phyloP scores from a whole-genome alignment of 345 rosid species.

The Acer campestre region DNA sequence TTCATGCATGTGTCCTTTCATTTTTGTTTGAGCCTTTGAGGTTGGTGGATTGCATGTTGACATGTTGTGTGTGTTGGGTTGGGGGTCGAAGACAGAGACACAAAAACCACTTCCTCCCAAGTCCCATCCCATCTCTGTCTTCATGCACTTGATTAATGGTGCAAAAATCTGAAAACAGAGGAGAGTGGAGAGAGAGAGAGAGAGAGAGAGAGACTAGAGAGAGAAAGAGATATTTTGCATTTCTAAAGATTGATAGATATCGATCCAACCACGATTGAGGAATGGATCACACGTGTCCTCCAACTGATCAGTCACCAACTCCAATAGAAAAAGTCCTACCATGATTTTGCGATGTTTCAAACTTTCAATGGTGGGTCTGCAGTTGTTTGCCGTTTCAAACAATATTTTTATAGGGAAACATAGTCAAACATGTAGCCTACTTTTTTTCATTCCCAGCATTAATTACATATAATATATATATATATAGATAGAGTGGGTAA shows the following conservation, averaged over 20 bases:
- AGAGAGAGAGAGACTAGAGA: background rate
- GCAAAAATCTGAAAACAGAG: background rate
- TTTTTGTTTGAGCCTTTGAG: background rate
- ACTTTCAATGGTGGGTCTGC: no score
- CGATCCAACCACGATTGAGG: slow-evolving; percentile 11
- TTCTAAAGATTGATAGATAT: background rate
- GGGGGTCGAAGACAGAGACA: slow-evolving; percentile 10
- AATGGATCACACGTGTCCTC: slow-evolving; percentile 16
- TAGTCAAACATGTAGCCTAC: no score
- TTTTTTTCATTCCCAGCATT: no score
- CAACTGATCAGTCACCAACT: background rate
- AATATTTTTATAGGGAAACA: no score
- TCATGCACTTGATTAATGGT: slow-evolving; percentile 8
- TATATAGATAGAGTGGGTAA: no score
- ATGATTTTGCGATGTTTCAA: background rate
- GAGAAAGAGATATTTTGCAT: background rate
- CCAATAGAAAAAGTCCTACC: background rate
- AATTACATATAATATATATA: no score
- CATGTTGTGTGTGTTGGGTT: no score
- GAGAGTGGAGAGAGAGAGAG: no score
- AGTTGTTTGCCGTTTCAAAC: no score
- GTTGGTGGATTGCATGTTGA: slow-evolving; percentile 7
- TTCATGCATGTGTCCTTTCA: slow-evolving; percentile 13
- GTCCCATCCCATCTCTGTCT: slow-evolving; percentile 12
- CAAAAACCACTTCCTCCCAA: background rate